Conservation (phyloP, 164 flowering plant genomes). For the Magnolia changhungtana region DNA sequence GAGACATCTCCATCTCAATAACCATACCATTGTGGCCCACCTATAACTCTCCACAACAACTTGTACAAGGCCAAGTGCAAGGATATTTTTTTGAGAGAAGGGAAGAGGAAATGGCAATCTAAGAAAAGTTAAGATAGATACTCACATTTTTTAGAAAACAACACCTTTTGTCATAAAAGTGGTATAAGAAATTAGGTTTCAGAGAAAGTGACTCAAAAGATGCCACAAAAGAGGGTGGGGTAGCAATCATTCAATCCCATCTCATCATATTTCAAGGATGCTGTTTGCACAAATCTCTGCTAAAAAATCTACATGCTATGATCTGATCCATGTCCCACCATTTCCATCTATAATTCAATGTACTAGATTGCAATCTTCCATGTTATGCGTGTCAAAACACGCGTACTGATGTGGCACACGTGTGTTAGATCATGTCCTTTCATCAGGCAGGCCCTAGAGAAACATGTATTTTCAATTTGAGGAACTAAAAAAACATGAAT, state of each 20-base stretch:
- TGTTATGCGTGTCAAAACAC: neutral
- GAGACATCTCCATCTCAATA: neutral
- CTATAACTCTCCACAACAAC: neutral
- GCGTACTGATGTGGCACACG: too few species aligned
- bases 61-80: neutral
- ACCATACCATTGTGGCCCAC: neutral
- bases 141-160: slow-evolving; percentile 11
- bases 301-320: neutral
- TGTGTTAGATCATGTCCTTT: too few species aligned
- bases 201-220: slow-evolving; percentile 16
- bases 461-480: too few species aligned
- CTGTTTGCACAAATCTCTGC: slow-evolving; percentile 9
- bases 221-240: slow-evolving; percentile 9
- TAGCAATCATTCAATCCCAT: slow-evolving; percentile 12
- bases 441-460: too few species aligned
- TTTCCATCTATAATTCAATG: neutral
- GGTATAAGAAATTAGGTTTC: neutral
- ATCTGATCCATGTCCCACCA: neutral
- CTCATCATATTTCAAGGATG: slow-evolving; percentile 9
- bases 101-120: neutral
- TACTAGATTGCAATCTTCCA: neutral
- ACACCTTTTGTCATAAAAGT: slow-evolving; percentile 11
- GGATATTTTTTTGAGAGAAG: neutral
- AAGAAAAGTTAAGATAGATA: slow-evolving; percentile 7
- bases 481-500: too few species aligned